phyloP scores from a whole-genome alignment of 208 protist genomes.

The Tritrichomonas foetus region DNA sequence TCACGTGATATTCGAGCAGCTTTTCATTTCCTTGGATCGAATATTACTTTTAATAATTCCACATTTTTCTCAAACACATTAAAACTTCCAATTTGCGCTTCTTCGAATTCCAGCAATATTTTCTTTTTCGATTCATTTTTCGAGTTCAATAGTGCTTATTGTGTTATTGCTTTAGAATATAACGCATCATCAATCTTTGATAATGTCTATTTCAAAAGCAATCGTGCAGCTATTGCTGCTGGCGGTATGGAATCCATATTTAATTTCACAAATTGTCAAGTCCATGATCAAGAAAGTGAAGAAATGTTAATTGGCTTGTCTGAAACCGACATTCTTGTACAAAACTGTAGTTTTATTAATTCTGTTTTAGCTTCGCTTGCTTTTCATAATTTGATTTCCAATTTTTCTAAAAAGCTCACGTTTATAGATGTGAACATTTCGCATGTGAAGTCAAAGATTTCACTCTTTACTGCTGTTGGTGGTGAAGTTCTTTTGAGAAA shows the following conservation, averaged over 20 bases:
- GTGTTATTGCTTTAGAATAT: not conserved
- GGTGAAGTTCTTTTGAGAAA: not conserved
- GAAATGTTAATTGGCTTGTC: not conserved
- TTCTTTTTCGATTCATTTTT: not conserved
- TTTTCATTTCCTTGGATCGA: not conserved
- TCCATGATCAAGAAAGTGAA: not conserved
- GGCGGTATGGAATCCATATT: not conserved
- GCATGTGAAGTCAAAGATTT: not conserved
- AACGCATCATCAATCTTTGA: not conserved
- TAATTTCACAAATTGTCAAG: not conserved
- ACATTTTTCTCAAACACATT: not conserved
- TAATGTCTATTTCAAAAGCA: not conserved
- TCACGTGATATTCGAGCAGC: not conserved
- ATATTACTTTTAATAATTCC: not conserved
- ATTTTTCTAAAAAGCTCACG: not conserved
- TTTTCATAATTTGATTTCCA: not conserved
- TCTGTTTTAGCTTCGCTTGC: not conserved
- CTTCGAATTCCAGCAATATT: not conserved
- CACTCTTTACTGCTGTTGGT: not conserved
- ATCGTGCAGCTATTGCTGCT: not conserved
- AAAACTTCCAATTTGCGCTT: not conserved
- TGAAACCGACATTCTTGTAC: not conserved
- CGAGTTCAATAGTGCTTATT: not conserved
- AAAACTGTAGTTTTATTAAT: not conserved
- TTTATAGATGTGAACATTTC: not conserved